Percentiles rank a stretch among this genome's conserved stretches.
These are phyloP conservation scores for Colletotrichum aenigma DNA, from an alignment of 2,329 filamentous ascomycete genomes.

Conservation along the genomic window DNA sequence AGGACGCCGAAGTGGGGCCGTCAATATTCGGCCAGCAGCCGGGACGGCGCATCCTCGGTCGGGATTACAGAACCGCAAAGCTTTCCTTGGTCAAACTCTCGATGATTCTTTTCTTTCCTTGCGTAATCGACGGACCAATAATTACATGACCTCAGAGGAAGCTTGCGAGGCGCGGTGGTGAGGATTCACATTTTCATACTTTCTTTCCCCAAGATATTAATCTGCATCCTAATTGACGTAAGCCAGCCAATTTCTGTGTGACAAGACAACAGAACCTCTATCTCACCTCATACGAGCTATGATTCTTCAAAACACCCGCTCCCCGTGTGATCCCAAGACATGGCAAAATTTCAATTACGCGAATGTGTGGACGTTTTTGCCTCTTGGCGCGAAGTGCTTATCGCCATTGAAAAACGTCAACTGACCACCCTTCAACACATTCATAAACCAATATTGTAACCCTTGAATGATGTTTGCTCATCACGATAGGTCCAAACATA, in stretches of 20 bases:
- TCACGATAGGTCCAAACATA: fast-evolving
- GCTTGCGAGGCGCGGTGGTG: background rate
- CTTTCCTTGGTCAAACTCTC: background rate
- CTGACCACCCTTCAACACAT: background rate
- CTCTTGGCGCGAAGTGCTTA: background rate
- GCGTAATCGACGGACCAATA: background rate
- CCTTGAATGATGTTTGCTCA: background rate
- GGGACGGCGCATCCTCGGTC: background rate
- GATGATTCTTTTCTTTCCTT: background rate
- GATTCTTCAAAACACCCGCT: background rate
- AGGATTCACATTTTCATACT: background rate
- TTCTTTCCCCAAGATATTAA: too few relatives aligned
- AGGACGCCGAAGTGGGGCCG: background rate
- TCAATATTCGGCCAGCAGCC: background rate
- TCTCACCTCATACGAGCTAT: background rate
- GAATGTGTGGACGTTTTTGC: too few relatives aligned
- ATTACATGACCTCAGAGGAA: background rate
- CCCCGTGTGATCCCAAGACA: too few relatives aligned
- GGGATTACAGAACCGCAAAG: background rate
- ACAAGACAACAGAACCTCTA: background rate
- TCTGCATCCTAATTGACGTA: too few relatives aligned
- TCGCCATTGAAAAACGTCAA: background rate
- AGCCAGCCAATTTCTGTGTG: too few relatives aligned
- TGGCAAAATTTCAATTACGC: too few relatives aligned
- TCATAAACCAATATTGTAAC: background rate